Base-by-base conservation (phyloP, 2,329 filamentous ascomycete genomes). In the Penicillium rolfsii region DNA sequence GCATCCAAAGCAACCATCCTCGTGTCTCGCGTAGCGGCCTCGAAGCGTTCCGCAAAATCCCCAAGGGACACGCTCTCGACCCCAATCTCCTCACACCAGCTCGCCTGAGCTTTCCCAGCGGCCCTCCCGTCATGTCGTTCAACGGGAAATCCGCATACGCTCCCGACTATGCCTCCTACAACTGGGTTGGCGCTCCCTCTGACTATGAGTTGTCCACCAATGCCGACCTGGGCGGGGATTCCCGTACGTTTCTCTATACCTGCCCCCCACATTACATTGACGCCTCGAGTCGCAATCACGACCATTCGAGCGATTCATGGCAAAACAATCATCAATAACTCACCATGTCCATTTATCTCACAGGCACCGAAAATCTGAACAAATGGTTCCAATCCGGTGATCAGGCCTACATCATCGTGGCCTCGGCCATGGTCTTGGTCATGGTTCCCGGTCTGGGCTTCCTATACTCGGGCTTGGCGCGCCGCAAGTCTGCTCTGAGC, bases 401-500 rank as follows among this genome's bases (percentile, higher is more conserved):
- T 79, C 90, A 93, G 81, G 91, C 93, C 75, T 98, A 91, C 82
- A 98, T 98, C 78, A 84, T 98, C 77, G 79, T 98, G 71, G 85
- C 91, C 62, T 87, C 93, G 63, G 93, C 91, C 76, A 96, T 98
- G 89, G 94, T 98, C 67, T 81, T 98, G 81, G 81, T 97, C 80
- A 99, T 98, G 95, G 84, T 98, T 33, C 95, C 95, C 33, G 95
- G 95, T 71, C 93, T 99, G 71, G 93, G 92, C 58, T 97, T 99
- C 80, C 87, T 99, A 67, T 99, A 99, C 82, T 97, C 94, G 12
- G 95, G 95, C 68, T 89, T 98, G 68, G 94, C 95, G n/a, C 90
- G 95, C 68, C 88, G 95, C 83, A 99, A 99, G 83, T 98, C 95
- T 5, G 95, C 95, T 33, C 85, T 99, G 46, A 97, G 93, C 66